Base-by-base conservation (phyloP, 148 eudicot species). In the Fagopyrum homotropicum region DNA sequence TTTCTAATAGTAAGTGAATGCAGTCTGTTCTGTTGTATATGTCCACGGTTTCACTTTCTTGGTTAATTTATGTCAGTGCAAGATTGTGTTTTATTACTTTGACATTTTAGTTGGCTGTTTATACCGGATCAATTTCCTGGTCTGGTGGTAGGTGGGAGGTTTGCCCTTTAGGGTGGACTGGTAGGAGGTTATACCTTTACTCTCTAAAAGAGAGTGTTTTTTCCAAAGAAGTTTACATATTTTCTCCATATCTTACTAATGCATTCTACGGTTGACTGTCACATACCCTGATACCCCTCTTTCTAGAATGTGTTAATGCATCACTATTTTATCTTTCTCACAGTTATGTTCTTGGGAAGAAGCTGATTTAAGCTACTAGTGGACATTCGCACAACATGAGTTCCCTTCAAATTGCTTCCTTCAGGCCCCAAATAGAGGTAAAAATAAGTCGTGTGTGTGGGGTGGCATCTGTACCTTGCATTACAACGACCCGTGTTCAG, bases 341-440 rank as follows among this genome's bases (percentile, higher is more conserved):
- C 46, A 66, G 71, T 66, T 5, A 66, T 66, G 71, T 66, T 66
- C 9, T 66, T 66, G 71, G 45, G 17, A 40, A 66, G 71, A 66
- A 66, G 19, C 43, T 66, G 46, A 35, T 10, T 66, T 40, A 46
- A 43, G 19, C 19, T 35, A 35, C 40, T 66, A 40, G 71, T 66
- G 47, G 71, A 66, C 47, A 66, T 66, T 66, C 10, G 47, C 46
- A 40, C 40, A 22, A 81, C 51, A 90, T 90, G 94, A 86, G 80
- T 74, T 75, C 79, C 82, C 74, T 78, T 79, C 87, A 86, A 73
- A 78, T 86, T 76, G 80, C 77, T 75, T 77, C 86, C 16, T 75
- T 74, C 59, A 82, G 69, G 68, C 81, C 83, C 17, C 72, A 77
- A 19, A 51, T 82, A 30, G 74, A 69, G 77, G 77, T 73, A 29